phyloP scores from a whole-genome alignment of 306 rosid genomes.

The Sophora flavescens region DNA sequence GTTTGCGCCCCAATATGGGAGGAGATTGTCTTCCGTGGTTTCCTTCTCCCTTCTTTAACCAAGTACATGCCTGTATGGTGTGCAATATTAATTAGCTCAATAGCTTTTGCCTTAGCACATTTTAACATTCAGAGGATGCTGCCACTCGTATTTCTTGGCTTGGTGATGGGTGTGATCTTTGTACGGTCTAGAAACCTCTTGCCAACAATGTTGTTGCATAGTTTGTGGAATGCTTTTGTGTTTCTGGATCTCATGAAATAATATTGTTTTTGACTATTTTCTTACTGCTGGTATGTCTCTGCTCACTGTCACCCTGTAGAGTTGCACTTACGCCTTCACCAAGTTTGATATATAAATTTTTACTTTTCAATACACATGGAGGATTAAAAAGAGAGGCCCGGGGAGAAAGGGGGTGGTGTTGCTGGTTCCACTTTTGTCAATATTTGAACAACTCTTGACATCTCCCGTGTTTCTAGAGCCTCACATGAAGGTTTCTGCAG shows the following conservation, averaged over 20 bases:
- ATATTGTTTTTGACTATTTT: conserved; percentile 1
- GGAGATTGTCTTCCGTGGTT: conserved; percentile 71
- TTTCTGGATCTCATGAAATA: conserved; percentile 70
- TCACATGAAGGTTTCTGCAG: neutral
- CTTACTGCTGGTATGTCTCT: neutral
- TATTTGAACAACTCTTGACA: neutral
- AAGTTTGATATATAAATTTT: conserved; percentile 14
- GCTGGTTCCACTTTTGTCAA: neutral
- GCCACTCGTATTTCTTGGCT: conserved; percentile 66
- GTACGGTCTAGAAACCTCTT: conserved; percentile 65
- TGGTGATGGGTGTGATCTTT: conserved; percentile 65
- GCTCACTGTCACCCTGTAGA: conserved; percentile 13
- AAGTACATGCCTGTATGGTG: conserved; percentile 70
- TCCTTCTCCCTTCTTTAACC: conserved; percentile 71
- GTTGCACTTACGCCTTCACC: conserved; percentile 8
- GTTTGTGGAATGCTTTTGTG: conserved; percentile 76
- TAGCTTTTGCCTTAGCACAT: conserved; percentile 69
- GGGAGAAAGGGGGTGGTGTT: neutral
- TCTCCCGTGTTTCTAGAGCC: conserved; percentile 2
- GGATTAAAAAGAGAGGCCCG: neutral
- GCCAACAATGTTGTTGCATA: conserved; percentile 69
- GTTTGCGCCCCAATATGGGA: conserved; percentile 71
- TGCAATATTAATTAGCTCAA: conserved; percentile 64
- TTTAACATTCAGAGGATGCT: conserved; percentile 68
- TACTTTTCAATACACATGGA: conserved; percentile 1